Percentiles rank a stretch among this genome's conserved stretches.
These are phyloP conservation scores for Aspergillus nidulans DNA, from an alignment of 495 filamentous ascomycete genomes.

Conservation along the genomic window DNA sequence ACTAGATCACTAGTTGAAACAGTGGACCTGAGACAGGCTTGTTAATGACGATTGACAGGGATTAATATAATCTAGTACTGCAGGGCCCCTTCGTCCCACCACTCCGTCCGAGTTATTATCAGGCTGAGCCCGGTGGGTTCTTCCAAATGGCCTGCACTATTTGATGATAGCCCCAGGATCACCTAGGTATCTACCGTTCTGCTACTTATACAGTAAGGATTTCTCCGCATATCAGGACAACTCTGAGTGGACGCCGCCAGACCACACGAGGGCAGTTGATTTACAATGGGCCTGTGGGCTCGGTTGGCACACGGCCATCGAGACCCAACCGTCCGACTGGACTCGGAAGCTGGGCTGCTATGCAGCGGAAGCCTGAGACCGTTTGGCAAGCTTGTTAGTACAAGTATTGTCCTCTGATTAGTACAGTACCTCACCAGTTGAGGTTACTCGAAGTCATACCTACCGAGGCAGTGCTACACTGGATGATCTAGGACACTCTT, in stretches of 20 bases:
- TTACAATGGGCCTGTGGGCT: background rate
- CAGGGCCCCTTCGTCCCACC: background rate
- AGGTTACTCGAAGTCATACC: constrained; percentile 2
- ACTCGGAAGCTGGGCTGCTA: background rate
- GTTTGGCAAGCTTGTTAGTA: background rate
- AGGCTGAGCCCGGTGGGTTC: too few species aligned
- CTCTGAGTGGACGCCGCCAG: background rate
- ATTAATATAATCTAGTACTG: background rate
- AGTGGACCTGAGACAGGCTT: background rate
- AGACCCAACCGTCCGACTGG: background rate
- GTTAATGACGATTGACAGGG: constrained; percentile 3
- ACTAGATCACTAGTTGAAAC: background rate
- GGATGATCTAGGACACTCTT: background rate
- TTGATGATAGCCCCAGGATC: too few species aligned
- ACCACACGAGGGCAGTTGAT: background rate
- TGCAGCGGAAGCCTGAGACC: background rate
- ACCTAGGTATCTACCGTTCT: too few species aligned
- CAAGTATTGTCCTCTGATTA: background rate
- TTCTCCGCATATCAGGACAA: background rate
- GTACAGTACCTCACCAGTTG: background rate
- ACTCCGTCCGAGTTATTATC: too few species aligned
- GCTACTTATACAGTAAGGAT: background rate
- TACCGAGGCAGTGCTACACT: background rate
- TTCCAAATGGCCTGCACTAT: too few species aligned
- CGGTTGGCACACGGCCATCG: background rate